Conservation (phyloP, 2,329 filamentous ascomycete genomes). For the Botryotinia convoluta region DNA sequence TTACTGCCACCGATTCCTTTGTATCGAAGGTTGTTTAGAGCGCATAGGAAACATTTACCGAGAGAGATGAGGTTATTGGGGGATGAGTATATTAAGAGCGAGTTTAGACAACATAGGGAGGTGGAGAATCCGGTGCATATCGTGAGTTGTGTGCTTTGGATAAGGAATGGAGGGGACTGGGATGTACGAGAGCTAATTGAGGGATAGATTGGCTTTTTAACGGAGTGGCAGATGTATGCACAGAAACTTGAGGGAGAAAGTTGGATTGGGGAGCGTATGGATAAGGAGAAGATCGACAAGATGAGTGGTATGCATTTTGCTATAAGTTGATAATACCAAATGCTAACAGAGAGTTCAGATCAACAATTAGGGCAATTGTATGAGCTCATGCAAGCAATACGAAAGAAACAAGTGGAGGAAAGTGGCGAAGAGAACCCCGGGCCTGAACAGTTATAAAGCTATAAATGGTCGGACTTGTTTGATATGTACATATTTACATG, state of each 20-base stretch:
- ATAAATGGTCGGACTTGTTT: neutral
- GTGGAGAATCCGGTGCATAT: constrained; percentile 92
- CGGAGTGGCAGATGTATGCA: constrained; percentile 94
- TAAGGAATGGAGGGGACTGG: neutral
- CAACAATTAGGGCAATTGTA: constrained; percentile 93
- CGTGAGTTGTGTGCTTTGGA: constrained; percentile 51
- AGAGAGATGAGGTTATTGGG: constrained; percentile 76
- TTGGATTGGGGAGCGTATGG: constrained; percentile 83
- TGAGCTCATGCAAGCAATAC: constrained; percentile 85
- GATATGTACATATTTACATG: constrained; percentile 17
- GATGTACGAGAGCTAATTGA: neutral
- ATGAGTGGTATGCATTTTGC: constrained; percentile 72
- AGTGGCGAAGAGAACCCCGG: constrained; percentile 7
- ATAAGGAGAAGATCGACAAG: constrained; percentile 80
- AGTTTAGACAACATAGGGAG: constrained; percentile 80
- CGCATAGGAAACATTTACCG: constrained; percentile 77
- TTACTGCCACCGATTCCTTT: constrained; percentile 60
- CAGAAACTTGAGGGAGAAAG: constrained; percentile 84
- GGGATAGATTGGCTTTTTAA: constrained; percentile 83
- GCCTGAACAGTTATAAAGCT: constrained; percentile 15
- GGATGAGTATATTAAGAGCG: constrained; percentile 88
- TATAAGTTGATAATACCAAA: neutral
- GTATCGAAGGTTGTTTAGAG: constrained; percentile 82
- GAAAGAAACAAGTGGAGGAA: constrained; percentile 37
- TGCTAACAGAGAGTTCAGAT: constrained; percentile 51